Conservation (phyloP, 148 eudicot species). For the Rhododendron ovatum region DNA sequence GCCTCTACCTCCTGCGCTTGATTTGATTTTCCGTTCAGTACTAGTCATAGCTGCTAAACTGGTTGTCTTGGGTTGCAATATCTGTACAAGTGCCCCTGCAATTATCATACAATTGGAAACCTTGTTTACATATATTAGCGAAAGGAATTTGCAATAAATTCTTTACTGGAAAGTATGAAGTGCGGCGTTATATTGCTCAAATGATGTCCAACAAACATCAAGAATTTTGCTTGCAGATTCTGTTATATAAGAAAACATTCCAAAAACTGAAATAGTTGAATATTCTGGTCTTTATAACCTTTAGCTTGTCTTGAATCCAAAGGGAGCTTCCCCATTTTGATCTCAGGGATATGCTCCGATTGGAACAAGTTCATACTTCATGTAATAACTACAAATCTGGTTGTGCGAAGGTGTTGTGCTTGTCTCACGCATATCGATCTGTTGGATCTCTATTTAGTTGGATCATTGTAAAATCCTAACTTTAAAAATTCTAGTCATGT, state of each 20-base stretch:
- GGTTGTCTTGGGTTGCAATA: slow-evolving; percentile 31
- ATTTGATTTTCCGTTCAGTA: neutral
- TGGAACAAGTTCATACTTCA: neutral
- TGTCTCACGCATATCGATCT: neutral
- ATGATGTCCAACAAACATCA: neutral
- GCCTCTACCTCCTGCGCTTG: neutral
- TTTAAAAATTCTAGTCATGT: too few relatives aligned
- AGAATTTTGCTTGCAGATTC: neutral
- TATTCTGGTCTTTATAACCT: neutral
- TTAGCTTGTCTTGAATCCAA: neutral
- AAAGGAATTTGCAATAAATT: neutral
- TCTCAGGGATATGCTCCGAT: neutral
- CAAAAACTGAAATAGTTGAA: neutral
- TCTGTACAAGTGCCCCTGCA: slow-evolving; percentile 72
- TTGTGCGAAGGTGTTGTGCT: neutral
- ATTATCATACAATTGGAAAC: neutral
- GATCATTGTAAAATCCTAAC: too few relatives aligned
- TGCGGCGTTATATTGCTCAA: neutral
- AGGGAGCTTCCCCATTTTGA: neutral
- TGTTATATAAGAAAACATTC: neutral
- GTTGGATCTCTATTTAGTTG: too few relatives aligned
- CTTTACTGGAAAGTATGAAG: too few relatives aligned
- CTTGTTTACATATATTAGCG: neutral
- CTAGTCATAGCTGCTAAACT: neutral
- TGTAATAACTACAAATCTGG: neutral